Evolutionary conservation across 371 early-diverging fungal genomes (phyloP).

Genomic region (Mucor irregularis): DNA sequence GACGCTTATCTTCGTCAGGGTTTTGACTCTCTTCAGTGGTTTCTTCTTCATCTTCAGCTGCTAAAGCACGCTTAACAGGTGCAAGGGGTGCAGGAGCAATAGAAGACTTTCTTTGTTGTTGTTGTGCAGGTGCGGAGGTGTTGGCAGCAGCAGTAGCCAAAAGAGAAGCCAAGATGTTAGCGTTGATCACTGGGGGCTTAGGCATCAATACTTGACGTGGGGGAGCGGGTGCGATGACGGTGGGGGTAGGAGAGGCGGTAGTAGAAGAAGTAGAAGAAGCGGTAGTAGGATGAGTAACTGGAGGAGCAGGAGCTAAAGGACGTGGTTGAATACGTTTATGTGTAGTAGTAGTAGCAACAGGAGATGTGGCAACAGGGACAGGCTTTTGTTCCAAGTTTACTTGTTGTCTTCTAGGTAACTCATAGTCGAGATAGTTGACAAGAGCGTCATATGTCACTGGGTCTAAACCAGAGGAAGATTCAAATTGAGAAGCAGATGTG

Average conservation of each 20-base stretch:
- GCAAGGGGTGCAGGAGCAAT: no score
- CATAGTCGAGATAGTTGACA: slow-evolving; percentile 46
- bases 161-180: slow-evolving; percentile 9
- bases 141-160: slow-evolving; percentile 6
- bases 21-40: slow-evolving; percentile 7
- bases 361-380: no score
- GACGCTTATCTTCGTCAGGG: slow-evolving; percentile 79
- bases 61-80: no score
- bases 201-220: slow-evolving; percentile 35
- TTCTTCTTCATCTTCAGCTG: no score
- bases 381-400: slow-evolving; percentile 1
- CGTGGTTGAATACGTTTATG: slow-evolving; percentile 23
- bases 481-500: slow-evolving; percentile 12
- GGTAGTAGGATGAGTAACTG: background rate
- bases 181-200: slow-evolving; percentile 23
- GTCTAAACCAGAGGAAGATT: slow-evolving; percentile 20
- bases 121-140: no score
- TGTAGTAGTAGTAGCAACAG: no score
- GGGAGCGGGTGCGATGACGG: background rate
- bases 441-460: slow-evolving; percentile 45
- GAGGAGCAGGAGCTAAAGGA: slow-evolving; percentile 29
- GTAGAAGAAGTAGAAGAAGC: slow-evolving; percentile 19
- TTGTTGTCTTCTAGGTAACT: slow-evolving; percentile 38
- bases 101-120: no score
- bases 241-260: slow-evolving; percentile 42